Conservation (phyloP, 2,329 filamentous ascomycete species). For the Sclerotinia minor region DNA sequence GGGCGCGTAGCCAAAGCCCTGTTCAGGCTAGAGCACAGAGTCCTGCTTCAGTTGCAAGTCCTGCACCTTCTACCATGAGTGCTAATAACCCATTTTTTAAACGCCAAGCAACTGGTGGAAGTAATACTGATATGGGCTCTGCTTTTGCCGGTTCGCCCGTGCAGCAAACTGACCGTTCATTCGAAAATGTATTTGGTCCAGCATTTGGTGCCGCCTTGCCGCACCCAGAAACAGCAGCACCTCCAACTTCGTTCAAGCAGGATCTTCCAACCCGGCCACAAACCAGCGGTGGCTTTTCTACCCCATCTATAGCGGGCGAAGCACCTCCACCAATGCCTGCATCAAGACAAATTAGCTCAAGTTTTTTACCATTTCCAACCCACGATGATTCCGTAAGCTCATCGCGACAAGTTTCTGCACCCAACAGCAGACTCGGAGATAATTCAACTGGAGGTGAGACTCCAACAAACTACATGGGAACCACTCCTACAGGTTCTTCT, state of each 20-base stretch:
- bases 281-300: conserved; percentile 34
- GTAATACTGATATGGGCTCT: conserved; percentile 52
- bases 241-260: conserved; percentile 62
- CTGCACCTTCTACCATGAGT: conserved; percentile 66
- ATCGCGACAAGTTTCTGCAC: conserved; percentile 75
- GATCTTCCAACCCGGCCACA: conserved; percentile 34
- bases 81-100: conserved; percentile 96
- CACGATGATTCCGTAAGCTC: conserved; percentile 70
- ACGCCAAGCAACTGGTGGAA: conserved; percentile 51
- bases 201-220: conserved; percentile 53
- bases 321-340: conserved; percentile 65
- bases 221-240: conserved; percentile 46
- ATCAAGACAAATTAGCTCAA: conserved; percentile 75
- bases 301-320: conserved; percentile 59
- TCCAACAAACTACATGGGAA: conserved; percentile 43
- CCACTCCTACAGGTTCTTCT: conserved; percentile 40
- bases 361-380: conserved; percentile 68
- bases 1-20: conserved; percentile 28
- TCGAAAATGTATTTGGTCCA: conserved; percentile 84
- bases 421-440: conserved; percentile 64
- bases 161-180: conserved; percentile 62
- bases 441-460: conserved; percentile 43
- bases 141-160: conserved; percentile 45
- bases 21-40: conserved; percentile 38
- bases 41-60: conserved; percentile 62